A percentile compares a stretch with the other conserved stretches of the same genome.
Conservation (phyloP, 164 flowering plant genomes). For the Tinospora cordifolia region DNA sequence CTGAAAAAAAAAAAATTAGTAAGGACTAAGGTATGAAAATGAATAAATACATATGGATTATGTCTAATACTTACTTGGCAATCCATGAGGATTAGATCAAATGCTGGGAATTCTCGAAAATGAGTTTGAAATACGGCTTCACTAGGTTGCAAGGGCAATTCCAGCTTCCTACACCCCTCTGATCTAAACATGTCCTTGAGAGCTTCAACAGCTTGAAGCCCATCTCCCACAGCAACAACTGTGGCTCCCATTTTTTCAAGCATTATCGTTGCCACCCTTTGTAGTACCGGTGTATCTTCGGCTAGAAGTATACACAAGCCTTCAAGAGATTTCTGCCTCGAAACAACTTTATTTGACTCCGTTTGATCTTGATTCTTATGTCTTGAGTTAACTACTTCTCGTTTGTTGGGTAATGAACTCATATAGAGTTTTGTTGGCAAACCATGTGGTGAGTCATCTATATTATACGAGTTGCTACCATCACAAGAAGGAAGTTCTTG, state of each 20-base stretch:
- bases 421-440: slow-evolving; percentile 3
- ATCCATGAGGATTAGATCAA: slow-evolving; percentile 91
- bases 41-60: background rate
- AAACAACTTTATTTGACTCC: slow-evolving; percentile 16
- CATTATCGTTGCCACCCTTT: slow-evolving; percentile 90
- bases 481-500: slow-evolving; percentile 7
- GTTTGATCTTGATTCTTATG: slow-evolving; percentile 19
- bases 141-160: slow-evolving; percentile 18
- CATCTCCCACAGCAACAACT: slow-evolving; percentile 79
- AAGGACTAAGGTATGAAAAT: background rate
- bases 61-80: slow-evolving; percentile 60
- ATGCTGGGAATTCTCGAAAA: slow-evolving; percentile 25
- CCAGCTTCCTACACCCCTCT: slow-evolving; percentile 24
- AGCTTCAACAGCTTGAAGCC: slow-evolving; percentile 83
- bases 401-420: slow-evolving; percentile 14
- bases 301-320: slow-evolving; percentile 80
- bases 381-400: slow-evolving; percentile 11
- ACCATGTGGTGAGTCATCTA: slow-evolving; percentile 11
- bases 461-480: slow-evolving; percentile 3
- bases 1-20: too few species aligned
- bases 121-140: slow-evolving; percentile 25
- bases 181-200: slow-evolving; percentile 32
- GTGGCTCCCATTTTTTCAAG: slow-evolving; percentile 85
- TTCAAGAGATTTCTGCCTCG: slow-evolving; percentile 46
- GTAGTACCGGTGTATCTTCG: slow-evolving; percentile 90